These are phyloP conservation scores for Trichoderma simmonsii DNA, from an alignment of 2,329 filamentous ascomycete species.

Conservation along the genomic window DNA sequence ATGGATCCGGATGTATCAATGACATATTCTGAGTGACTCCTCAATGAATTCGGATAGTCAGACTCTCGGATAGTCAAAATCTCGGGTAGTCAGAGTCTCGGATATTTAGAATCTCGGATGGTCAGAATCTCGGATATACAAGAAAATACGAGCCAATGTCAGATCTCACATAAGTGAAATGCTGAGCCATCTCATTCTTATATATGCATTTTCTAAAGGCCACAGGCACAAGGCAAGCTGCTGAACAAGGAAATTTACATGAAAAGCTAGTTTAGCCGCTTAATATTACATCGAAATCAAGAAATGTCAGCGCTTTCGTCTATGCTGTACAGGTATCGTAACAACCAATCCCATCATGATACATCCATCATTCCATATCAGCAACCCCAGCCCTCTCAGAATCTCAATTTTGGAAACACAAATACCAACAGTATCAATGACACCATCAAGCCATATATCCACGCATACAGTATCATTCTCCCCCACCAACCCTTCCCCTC, in stretches of 20 bases:
- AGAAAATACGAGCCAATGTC: not conserved
- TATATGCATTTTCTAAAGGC: not conserved
- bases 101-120: not conserved
- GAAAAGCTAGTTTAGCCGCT: not conserved
- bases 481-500: conserved; percentile 89
- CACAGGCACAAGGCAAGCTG: not conserved
- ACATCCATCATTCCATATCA: not conserved
- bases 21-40: not conserved
- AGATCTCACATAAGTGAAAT: not conserved
- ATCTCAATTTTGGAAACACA: conserved; percentile 81
- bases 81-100: too few species aligned
- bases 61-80: not conserved
- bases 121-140: not conserved
- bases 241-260: too few species aligned
- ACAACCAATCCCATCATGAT: not conserved
- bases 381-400: conserved; percentile 44
- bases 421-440: conserved; percentile 76
- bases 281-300: conserved; percentile 5
- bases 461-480: conserved; percentile 75
- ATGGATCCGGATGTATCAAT: not conserved
- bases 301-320: conserved; percentile 5
- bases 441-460: conserved; percentile 82
- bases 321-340: conserved; percentile 7
- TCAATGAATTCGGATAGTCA: not conserved
- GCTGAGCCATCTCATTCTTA: not conserved